Conservation (phyloP, 2,329 filamentous ascomycete genomes). For the Neophaeococcomyces aloes region DNA sequence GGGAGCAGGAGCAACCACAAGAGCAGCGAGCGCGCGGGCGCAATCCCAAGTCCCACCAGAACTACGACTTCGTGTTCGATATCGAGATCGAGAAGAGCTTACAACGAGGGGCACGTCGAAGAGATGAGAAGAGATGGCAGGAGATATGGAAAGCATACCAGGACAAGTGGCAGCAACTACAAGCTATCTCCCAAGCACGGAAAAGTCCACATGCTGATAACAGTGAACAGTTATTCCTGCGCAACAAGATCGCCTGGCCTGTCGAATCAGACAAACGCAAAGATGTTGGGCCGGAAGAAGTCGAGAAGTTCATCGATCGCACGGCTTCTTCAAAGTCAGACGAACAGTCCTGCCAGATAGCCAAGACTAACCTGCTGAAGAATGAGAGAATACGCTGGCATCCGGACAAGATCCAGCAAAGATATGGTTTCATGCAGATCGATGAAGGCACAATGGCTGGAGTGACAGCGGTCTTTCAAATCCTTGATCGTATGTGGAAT, state of each 20-base stretch:
- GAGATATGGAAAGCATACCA: constrained; percentile 57
- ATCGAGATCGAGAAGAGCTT: constrained; percentile 60
- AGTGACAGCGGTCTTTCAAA: constrained; percentile 85
- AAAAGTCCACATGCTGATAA: constrained; percentile 9
- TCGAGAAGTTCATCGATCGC: constrained; percentile 55
- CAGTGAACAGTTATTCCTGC: constrained; percentile 22
- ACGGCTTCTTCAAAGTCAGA: constrained; percentile 9
- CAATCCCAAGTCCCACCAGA: constrained; percentile 21
- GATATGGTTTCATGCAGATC: constrained; percentile 65
- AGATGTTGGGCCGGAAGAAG: constrained; percentile 48
- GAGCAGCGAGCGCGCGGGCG: constrained; percentile 31
- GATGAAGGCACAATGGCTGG: constrained; percentile 61
- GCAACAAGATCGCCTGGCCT: constrained; percentile 58
- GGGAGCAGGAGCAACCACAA: constrained; percentile 26
- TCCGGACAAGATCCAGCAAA: constrained; percentile 93
- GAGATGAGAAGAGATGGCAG: constrained; percentile 44
- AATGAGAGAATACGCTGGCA: constrained; percentile 88
- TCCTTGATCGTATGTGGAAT: constrained; percentile 71
- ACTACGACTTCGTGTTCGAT: constrained; percentile 38
- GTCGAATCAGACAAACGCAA: constrained; percentile 49
- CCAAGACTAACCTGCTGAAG: constrained; percentile 52
- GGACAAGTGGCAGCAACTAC: constrained; percentile 50
- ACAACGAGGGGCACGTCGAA: constrained; percentile 54
- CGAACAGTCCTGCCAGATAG: constrained; percentile 20
- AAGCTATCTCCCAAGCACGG: constrained; percentile 19